Evolutionary conservation across 352 stramenopile species (phyloP).

Genomic region (Pythium rhizo-oryzae): DNA sequence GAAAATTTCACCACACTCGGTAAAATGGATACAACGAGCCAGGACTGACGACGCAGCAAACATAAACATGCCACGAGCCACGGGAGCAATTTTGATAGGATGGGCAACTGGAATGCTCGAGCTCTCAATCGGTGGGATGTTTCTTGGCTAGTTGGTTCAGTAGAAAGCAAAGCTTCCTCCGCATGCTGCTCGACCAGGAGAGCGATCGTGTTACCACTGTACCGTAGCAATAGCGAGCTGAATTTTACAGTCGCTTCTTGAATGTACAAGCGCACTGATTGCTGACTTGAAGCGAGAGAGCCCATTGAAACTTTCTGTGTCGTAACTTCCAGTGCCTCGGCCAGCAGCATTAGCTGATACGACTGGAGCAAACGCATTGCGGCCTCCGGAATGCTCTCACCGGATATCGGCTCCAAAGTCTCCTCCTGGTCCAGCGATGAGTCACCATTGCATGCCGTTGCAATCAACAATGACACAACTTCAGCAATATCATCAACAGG

Average conservation of each 20-base stretch:
- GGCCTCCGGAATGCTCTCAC: constrained; percentile 34
- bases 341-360: constrained; percentile 79
- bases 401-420: not conserved
- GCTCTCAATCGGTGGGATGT: constrained; percentile 6
- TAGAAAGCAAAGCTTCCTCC: constrained; percentile 30
- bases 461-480: constrained; percentile 30
- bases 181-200: constrained; percentile 48
- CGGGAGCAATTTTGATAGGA: constrained; percentile 69
- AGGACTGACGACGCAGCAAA: constrained; percentile 79
- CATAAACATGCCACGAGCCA: constrained; percentile 83
- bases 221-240: constrained; percentile 63
- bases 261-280: constrained; percentile 42
- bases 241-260: constrained; percentile 76
- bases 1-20: constrained; percentile 68
- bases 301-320: constrained; percentile 32
- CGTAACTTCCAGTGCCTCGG: constrained; percentile 71
- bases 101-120: constrained; percentile 32
- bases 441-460: constrained; percentile 19
- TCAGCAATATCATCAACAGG: constrained; percentile 33
- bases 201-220: constrained; percentile 56
- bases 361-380: constrained; percentile 64
- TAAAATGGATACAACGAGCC: constrained; percentile 72
- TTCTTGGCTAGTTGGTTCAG: not conserved
- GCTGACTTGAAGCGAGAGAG: not conserved
- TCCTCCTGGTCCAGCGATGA: not conserved